Evolutionary conservation across 805 yeast species (phyloP).

Genomic region (Candida piceae): DNA sequence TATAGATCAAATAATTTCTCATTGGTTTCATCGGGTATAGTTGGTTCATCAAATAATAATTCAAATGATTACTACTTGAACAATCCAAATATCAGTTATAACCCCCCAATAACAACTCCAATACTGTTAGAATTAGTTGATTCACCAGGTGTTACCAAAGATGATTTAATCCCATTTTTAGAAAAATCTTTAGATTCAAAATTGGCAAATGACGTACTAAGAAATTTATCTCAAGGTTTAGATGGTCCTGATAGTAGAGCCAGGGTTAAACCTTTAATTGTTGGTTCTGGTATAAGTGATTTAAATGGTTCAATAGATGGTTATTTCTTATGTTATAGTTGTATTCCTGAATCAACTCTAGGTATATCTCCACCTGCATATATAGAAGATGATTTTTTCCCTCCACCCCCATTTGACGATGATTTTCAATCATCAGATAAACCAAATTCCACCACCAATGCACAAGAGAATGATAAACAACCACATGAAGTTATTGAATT

Average conservation of each 20-base stretch:
- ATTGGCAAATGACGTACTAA: constrained; percentile 52
- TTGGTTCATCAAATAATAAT: neutral
- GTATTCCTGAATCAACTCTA: constrained; percentile 49
- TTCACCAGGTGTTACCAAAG: constrained; percentile 65
- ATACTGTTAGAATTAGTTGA: constrained; percentile 66
- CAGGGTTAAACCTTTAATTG: constrained; percentile 57
- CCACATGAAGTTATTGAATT: constrained; percentile 27
- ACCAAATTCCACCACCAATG: constrained; percentile 1
- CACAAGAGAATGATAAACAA: too few relatives aligned
- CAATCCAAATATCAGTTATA: constrained; percentile 22
- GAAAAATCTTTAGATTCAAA: constrained; percentile 66
- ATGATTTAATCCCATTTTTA: constrained; percentile 66
- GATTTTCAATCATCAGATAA: too few relatives aligned
- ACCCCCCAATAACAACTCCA: constrained; percentile 53
- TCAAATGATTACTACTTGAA: neutral
- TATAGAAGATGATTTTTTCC: constrained; percentile 22
- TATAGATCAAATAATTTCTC: constrained; percentile 2
- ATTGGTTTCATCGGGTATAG: constrained; percentile 7
- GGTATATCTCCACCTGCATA: constrained; percentile 52
- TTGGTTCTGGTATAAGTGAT: constrained; percentile 77
- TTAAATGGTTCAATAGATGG: constrained; percentile 74
- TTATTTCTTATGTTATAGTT: constrained; percentile 62
- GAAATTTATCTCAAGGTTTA: constrained; percentile 50
- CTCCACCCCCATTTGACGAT: constrained; percentile 12
- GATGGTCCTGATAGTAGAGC: constrained; percentile 20